Evolutionary conservation across 768 basidiomycete genomes (phyloP), one percentile per base, ranked within the genome.

Genomic region (Serpula lacrymans): DNA sequence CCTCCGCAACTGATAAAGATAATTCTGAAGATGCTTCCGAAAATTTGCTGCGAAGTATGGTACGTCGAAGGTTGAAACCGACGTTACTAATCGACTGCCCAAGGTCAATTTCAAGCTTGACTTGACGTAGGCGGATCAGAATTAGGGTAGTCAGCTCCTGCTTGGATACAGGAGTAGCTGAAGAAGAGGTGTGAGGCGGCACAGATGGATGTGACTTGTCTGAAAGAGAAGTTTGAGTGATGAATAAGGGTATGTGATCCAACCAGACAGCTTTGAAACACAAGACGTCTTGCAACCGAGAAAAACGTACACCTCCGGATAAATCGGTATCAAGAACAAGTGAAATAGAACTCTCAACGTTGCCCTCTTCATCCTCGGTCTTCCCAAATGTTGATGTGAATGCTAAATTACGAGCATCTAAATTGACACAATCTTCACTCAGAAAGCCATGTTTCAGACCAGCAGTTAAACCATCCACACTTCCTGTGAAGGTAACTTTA

Each of bases 201-300:
- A 55, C 57, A 36, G 39, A 37, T 35, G 62, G 32, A 27, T 52
- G 23, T 47, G 64, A 49, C 39, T 36, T 32, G 16, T 60, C 50
- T 16, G 60, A 20, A 26, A 54, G 49, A 37, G 57, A 48, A 37
- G 65, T 61, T 25, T 63, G 71, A 27, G 68, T 59, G 14, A 78
- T 77, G 52, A 93, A 77, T 6, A 87, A 65, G 1, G 90, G 88
- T 20, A 94, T 88, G 26, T 81, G 80, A 54, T 94, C 91, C 33
- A 95, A 59, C 90, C 92, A 95, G 10, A 95, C 89, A 5, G 92
- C 91, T 60, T 94, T 94, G 75, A 95, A 91, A 60, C 89, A 93
- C 14, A 97, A 71, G 39, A 94, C 81, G 55, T 96, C 93, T 61
- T 94, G 92, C 21, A 96, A 63, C 10, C 92, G 80, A 4, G 88